These are phyloP conservation scores for Wickerhamomyces chambardii DNA, from an alignment of 805 yeast species.

Conservation along the genomic window DNA sequence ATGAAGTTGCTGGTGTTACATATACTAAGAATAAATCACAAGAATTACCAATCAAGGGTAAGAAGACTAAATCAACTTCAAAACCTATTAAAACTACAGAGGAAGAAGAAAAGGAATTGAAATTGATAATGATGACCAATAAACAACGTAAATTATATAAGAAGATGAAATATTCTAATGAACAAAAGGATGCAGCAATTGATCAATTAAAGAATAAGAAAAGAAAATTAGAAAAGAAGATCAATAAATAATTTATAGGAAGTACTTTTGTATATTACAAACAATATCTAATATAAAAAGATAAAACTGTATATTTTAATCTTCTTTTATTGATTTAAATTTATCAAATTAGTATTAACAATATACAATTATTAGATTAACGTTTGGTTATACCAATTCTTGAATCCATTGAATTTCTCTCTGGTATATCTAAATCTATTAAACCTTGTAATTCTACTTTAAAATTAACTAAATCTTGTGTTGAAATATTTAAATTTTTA, in stretches of 20 bases:
- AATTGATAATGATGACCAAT: slow-evolving; percentile 96
- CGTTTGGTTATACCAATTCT: slow-evolving; percentile 30
- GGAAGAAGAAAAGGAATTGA: slow-evolving; percentile 80
- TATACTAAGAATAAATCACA: slow-evolving; percentile 51
- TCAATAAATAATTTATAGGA: slow-evolving; percentile 28
- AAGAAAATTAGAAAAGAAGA: slow-evolving; percentile 60
- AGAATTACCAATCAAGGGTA: too few species aligned
- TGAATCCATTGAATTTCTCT: slow-evolving; percentile 74
- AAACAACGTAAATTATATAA: slow-evolving; percentile 91
- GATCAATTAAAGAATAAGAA: slow-evolving; percentile 61
- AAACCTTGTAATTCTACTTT: slow-evolving; percentile 63
- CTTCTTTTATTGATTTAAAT: too few species aligned
- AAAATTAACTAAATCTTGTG: slow-evolving; percentile 48
- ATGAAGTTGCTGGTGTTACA: slow-evolving; percentile 84
- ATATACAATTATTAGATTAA: not conserved
- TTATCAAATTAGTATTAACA: not conserved
- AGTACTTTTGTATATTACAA: too few species aligned
- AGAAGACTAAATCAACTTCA: slow-evolving; percentile 27
- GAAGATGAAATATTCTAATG: slow-evolving; percentile 89
- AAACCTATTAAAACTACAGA: slow-evolving; percentile 32
- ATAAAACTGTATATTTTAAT: too few species aligned
- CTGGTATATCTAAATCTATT: slow-evolving; percentile 64
- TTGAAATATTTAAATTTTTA: slow-evolving; percentile 58
- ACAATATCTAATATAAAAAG: too few species aligned
- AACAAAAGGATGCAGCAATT: slow-evolving; percentile 71